These are phyloP conservation scores for Solanum chmielewskii DNA, from an alignment of 257 asterid species.

Conservation along the genomic window DNA sequence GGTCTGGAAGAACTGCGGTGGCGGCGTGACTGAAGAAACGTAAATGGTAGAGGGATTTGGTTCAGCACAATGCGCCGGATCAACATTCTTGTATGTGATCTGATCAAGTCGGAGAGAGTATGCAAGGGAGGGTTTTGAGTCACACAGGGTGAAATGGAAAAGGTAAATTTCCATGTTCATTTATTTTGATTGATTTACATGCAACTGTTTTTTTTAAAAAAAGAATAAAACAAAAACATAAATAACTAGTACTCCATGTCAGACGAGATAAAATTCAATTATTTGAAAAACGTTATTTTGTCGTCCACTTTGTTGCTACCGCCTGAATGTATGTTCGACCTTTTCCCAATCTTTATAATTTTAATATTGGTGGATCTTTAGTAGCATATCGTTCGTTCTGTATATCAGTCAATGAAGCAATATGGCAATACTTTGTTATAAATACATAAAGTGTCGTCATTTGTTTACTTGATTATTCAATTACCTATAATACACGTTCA, in stretches of 20 bases:
- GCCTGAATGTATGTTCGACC: neutral
- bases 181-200: neutral
- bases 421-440: neutral
- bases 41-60: constrained; percentile 27
- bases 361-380: neutral
- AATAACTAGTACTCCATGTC: neutral
- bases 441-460: neutral
- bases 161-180: neutral
- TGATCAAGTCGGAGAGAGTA: neutral
- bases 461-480: neutral
- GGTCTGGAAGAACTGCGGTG: constrained; percentile 31
- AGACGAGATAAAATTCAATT: neutral
- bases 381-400: neutral
- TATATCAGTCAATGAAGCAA: neutral
- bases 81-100: constrained; percentile 31
- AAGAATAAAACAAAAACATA: too few relatives aligned
- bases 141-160: neutral
- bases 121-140: constrained; percentile 19
- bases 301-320: neutral
- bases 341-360: neutral
- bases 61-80: constrained; percentile 47
- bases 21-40: constrained; percentile 24
- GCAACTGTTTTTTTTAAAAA: too few relatives aligned
- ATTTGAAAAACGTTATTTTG: neutral
- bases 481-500: neutral